Percentiles rank a stretch among this genome's conserved stretches.
phyloP scores from a whole-genome alignment of 495 filamentous ascomycete species.

The Trichoderma gamsii region DNA sequence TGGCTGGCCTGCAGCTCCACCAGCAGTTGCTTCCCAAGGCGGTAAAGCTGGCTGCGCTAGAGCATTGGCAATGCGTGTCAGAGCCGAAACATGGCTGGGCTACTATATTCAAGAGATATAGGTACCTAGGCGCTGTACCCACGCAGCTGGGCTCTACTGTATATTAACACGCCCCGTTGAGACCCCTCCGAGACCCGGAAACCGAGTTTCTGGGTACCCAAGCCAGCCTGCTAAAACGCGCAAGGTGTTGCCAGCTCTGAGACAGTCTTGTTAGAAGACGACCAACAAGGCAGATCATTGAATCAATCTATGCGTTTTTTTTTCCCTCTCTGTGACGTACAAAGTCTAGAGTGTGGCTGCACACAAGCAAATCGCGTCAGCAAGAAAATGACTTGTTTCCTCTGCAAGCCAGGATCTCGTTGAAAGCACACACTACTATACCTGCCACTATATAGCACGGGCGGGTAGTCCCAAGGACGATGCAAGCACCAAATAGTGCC shows the following conservation, averaged over 20 bases:
- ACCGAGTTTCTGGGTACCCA: not conserved
- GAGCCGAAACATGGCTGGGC: not conserved
- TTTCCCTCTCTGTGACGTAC: not conserved
- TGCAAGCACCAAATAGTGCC: not conserved
- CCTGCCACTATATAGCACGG: not conserved
- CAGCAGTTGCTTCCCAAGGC: not conserved
- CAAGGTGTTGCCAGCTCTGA: too few relatives aligned
- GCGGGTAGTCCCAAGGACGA: not conserved
- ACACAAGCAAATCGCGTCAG: not conserved
- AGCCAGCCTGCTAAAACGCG: not conserved
- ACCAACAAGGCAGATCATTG: too few relatives aligned
- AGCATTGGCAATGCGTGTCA: slow-evolving; percentile 5
- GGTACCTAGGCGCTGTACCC: not conserved
- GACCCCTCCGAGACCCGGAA: slow-evolving; percentile 5
- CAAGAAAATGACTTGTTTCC: not conserved
- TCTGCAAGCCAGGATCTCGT: not conserved
- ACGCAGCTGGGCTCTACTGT: not conserved
- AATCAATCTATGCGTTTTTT: too few relatives aligned
- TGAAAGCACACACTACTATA: not conserved
- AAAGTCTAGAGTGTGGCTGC: not conserved
- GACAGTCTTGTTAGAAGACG: too few relatives aligned
- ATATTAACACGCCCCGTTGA: slow-evolving; percentile 1
- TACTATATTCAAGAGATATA: not conserved
- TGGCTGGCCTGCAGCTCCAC: not conserved
- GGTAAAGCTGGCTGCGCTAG: slow-evolving; percentile 8